phyloP scores from a whole-genome alignment of 192 early-diverging fungal genomes.

The Paraglomus occultum region DNA sequence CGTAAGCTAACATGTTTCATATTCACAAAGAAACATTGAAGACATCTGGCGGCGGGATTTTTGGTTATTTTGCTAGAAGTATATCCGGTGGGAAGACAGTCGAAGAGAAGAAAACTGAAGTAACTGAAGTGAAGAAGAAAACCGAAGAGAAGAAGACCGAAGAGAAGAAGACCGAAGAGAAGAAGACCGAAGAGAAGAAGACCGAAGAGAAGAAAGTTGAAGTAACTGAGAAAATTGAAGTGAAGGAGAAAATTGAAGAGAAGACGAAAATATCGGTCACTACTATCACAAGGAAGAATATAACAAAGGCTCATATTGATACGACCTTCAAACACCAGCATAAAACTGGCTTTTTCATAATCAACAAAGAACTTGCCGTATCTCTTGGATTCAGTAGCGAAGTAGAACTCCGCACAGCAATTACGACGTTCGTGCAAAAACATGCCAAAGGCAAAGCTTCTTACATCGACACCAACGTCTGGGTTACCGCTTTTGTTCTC shows the following conservation, averaged over 20 bases:
- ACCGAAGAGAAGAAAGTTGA: no score
- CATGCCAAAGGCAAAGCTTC: neutral
- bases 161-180: no score
- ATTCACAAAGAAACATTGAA: no score
- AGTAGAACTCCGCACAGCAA: neutral
- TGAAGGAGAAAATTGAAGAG: no score
- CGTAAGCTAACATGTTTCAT: no score
- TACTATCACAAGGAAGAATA: constrained; percentile 5
- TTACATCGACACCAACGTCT: neutral
- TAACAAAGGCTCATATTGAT: neutral
- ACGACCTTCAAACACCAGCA: constrained; percentile 1
- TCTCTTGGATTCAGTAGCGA: constrained; percentile 1
- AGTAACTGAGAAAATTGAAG: no score
- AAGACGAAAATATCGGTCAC: no score
- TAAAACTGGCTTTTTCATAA: neutral
- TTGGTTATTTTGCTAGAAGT: neutral
- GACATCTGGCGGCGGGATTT: neutral
- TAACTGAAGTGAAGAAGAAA: no score
- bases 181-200: no score
- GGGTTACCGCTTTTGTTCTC: constrained; percentile 4
- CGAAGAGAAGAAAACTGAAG: no score
- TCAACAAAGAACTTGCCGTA: constrained; percentile 17
- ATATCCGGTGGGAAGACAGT: no score
- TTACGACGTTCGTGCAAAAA: neutral
- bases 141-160: no score